Conservation (phyloP, 805 yeast species). For the Starmerella vitae region DNA sequence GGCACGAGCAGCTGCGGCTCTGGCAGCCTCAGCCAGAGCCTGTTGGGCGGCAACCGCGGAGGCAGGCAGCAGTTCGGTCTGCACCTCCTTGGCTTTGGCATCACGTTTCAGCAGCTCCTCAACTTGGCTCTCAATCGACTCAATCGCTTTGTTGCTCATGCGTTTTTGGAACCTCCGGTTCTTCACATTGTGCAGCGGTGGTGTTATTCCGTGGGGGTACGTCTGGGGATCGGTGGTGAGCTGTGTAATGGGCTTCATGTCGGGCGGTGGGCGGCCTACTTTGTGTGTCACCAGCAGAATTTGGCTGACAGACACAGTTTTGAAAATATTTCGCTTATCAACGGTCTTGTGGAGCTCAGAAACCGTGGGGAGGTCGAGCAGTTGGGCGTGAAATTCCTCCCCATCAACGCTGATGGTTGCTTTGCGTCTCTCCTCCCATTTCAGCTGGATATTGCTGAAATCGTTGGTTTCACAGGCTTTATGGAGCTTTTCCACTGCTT, state of each 20-base stretch:
- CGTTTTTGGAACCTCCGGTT: conserved; percentile 60
- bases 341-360: conserved; percentile 79
- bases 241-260: conserved; percentile 30
- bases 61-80: conserved; percentile 53
- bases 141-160: conserved; percentile 55
- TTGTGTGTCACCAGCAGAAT: conserved; percentile 61
- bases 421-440: conserved; percentile 69
- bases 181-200: conserved; percentile 61
- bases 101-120: conserved; percentile 63
- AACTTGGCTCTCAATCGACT: conserved; percentile 65
- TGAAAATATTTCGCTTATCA: conserved; percentile 77
- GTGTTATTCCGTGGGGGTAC: conserved; percentile 67
- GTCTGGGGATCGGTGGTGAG: conserved; percentile 15
- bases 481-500: conserved; percentile 55
- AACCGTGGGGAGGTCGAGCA: conserved; percentile 80
- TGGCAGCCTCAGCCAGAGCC: conserved; percentile 24
- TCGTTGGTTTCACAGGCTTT: conserved; percentile 58
- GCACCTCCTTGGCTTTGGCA: conserved; percentile 68
- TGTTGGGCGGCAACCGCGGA: conserved; percentile 25
- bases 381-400: conserved; percentile 61
- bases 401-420: conserved; percentile 67
- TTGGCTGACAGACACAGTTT: conserved; percentile 75
- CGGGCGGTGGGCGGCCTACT: conserved; percentile 31
- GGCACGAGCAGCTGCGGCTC: conserved; percentile 28
- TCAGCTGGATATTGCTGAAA: conserved; percentile 53